Evolutionary conservation across 2,329 filamentous ascomycete species (phyloP), one percentile per base, ranked within the genome.

Genomic region (Raffaelea arxii): DNA sequence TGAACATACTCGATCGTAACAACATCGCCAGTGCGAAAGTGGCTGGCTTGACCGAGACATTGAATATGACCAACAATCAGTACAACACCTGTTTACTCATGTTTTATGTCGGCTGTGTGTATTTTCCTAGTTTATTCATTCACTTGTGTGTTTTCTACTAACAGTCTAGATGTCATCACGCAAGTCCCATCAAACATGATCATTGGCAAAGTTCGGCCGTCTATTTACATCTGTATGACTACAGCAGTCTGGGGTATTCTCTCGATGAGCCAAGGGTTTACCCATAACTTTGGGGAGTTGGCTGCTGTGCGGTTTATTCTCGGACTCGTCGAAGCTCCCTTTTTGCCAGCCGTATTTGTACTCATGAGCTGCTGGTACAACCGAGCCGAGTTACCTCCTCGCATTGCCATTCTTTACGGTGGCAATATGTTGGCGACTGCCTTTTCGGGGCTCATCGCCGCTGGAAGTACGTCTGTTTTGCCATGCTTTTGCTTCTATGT

Each of bases 171-270:
- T 36, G 32, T 36, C 32, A 36, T 79, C 14, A 79, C 80, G 70
- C 77, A 81, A 56, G 60, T 82, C 0, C 78, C 78, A 0, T 79
- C 75, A 0, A 82, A 82, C 49, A 63, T 81, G 48, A 55, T 50
- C 0, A 60, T 81, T 2, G 77, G 75, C 0, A 64, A 71, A 4
- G 60, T 77, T 21, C 64, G 68, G 11, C 77, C 77, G 1, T 73
- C 71, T 2, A 47, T 73, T 1, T 80, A 44, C 32, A 22, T 44
- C 21, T 27, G 32, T 0, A 56, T 61, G 0, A 67, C 67, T 0
- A 73, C 73, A 0, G 63, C 65, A 54, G 56, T 63, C 12, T 71
- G 55, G 60, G 69, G 56, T 11, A 60, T 61, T 46, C 64, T 63
- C 25, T 69, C 55, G 39, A 66, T 64, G 1, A 65, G 70, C n/a